These are phyloP conservation scores for Seiridium unicorne DNA, from an alignment of 2,329 filamentous ascomycete genomes.

Conservation along the genomic window DNA sequence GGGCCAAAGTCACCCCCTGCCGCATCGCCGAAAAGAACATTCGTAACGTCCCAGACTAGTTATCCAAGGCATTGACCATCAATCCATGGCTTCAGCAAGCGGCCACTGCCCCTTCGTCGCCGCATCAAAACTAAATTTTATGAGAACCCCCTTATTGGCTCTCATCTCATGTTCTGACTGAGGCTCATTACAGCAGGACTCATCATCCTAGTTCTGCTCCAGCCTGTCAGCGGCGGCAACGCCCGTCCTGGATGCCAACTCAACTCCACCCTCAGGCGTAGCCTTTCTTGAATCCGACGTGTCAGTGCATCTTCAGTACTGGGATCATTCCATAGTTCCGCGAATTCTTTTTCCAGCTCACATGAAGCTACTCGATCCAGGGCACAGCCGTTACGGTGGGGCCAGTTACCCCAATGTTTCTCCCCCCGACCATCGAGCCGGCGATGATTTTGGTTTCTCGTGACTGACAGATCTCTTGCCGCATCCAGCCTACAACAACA, in stretches of 20 bases:
- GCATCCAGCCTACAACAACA: background rate
- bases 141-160: no score
- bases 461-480: conserved; percentile 6
- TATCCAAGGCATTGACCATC: no score
- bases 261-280: background rate
- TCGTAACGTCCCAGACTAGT: no score
- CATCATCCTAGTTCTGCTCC: background rate
- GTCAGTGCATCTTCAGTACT: background rate
- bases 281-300: background rate
- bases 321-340: background rate
- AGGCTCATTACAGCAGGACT: background rate
- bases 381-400: background rate
- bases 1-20: no score
- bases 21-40: no score
- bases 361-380: background rate
- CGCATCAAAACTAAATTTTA: no score
- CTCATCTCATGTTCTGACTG: background rate
- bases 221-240: conserved; percentile 5
- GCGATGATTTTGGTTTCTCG: background rate
- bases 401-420: conserved; percentile 5
- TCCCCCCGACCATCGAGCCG: background rate
- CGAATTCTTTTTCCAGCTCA: background rate
- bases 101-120: no score
- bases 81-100: no score
- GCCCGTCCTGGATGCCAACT: background rate